Percentiles rank a stretch among this genome's conserved stretches.
Evolutionary conservation across 768 basidiomycete species (phyloP).

Genomic region (Scleroderma bovista): DNA sequence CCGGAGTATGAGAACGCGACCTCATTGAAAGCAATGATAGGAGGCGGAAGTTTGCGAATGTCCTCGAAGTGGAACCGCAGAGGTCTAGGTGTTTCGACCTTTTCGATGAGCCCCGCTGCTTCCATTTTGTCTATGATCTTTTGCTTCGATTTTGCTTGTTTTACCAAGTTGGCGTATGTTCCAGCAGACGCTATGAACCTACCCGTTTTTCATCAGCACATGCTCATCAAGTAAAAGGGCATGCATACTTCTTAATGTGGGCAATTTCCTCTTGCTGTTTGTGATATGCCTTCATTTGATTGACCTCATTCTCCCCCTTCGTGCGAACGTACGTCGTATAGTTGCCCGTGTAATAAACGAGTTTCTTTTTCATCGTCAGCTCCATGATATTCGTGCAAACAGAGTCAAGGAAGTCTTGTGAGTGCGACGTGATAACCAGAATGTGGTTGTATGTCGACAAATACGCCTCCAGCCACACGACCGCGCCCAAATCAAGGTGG

Average conservation of each 20-base stretch:
- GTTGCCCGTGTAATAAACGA: slow-evolving; percentile 93
- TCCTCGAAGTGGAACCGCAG: slow-evolving; percentile 97
- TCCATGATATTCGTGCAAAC: slow-evolving; percentile 99
- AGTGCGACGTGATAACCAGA: slow-evolving; percentile 94
- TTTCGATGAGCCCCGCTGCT: slow-evolving; percentile 94
- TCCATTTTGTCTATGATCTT: slow-evolving; percentile 99
- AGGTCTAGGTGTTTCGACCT: slow-evolving; percentile 67
- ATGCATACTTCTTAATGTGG: slow-evolving; percentile 90
- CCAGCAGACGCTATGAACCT: slow-evolving; percentile 99
- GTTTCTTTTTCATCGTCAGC: slow-evolving; percentile 84
- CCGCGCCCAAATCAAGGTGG: slow-evolving; percentile 94
- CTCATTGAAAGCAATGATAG: slow-evolving; percentile 92
- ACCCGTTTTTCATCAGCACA: slow-evolving; percentile 5
- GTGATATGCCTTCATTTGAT: slow-evolving; percentile 98
- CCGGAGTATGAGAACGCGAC: slow-evolving; percentile 97
- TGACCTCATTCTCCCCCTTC: slow-evolving; percentile 95
- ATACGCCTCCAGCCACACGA: slow-evolving; percentile 99
- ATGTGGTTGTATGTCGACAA: slow-evolving; percentile 98
- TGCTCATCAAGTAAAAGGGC: not conserved
- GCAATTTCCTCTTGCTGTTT: slow-evolving; percentile 99
- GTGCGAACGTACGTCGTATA: slow-evolving; percentile 97
- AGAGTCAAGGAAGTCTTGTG: slow-evolving; percentile 98
- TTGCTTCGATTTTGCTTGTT: slow-evolving; percentile 98
- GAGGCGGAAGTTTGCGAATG: slow-evolving; percentile 87
- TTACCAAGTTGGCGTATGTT: slow-evolving; percentile 98